Base-by-base conservation (phyloP, 1,139 yeast genomes). In the Lodderomyces margitis region DNA sequence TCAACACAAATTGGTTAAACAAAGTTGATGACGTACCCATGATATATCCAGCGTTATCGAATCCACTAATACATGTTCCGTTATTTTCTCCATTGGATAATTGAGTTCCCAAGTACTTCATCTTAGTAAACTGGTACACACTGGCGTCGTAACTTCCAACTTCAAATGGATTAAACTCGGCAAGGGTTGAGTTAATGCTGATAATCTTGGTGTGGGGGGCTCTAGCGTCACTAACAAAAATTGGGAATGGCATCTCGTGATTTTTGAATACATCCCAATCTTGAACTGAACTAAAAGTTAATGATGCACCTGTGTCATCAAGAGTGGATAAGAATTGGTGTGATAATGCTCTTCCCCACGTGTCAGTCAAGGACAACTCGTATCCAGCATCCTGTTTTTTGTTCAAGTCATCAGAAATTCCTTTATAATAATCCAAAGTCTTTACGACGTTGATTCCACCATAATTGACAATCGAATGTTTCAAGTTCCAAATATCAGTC, bases 131-230 rank as follows among this genome's bases (percentile, higher is more conserved):
- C 19, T 83, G 74, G 46, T 76, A 71, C 38, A 87, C 62, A 0
- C 86, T 72, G 30, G 88, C 85, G 58, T 89, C 96, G 94, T 95
- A 88, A 24, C 94, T 82, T 6, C 96, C 96, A 61, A 88, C 59
- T 64, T 89, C 96, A 53, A 67, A 87, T 2, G 97, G 91, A 48
- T 78, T 85, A 54, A 86, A 70, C 62, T 89, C 97, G 48, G 86
- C 80, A 12, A 84, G 74, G 1, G 95, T 83, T 8, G 92, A 80
- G 58, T 85, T 88, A 12, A 70, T 65, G 53, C 78, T 73, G 42
- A 83, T 66, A 42, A 83, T 70, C 7, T 51, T 45, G 6, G 82
- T 63, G 30, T 80, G 82, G 10, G 95, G 95, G 17, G 81, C 73
- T 66, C 96, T 80, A 44, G 91, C 92, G 56, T 82, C 82, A 1